These are phyloP conservation scores for Acephala macrosclerotiorum DNA, from an alignment of 2,329 filamentous ascomycete genomes.

Conservation along the genomic window DNA sequence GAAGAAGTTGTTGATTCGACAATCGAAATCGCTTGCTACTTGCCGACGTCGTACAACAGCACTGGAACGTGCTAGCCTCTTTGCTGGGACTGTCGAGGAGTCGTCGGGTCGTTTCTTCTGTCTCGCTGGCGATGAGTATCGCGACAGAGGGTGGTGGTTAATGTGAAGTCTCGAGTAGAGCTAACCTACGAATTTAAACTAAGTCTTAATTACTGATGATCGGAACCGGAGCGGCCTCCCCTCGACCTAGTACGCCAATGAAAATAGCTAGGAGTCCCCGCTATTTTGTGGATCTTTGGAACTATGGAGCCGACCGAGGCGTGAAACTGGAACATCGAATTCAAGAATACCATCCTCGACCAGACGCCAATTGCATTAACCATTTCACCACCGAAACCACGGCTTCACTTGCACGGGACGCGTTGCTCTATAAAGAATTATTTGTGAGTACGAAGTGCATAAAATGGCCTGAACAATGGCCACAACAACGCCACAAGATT, in stretches of 20 bases:
- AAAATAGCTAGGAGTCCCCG: not conserved
- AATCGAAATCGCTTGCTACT: conserved; percentile 14
- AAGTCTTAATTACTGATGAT: not conserved
- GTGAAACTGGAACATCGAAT: conserved; percentile 6
- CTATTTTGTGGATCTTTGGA: not conserved
- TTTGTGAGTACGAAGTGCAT: not conserved
- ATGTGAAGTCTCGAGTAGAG: no score
- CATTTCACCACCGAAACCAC: not conserved
- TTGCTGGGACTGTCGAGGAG: not conserved
- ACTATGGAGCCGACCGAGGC: conserved; percentile 1
- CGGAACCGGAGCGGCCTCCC: not conserved
- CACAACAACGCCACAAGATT: conserved; percentile 5
- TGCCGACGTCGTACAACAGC: conserved; percentile 12
- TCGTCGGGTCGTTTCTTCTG: not conserved
- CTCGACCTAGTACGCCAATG: not conserved
- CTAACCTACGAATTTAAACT: not conserved
- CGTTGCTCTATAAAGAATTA: not conserved
- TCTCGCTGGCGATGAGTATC: not conserved
- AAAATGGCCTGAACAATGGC: not conserved
- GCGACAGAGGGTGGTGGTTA: not conserved
- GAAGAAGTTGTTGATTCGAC: conserved; percentile 22
- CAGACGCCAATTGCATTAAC: not conserved
- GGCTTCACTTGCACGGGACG: not conserved
- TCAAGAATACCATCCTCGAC: not conserved
- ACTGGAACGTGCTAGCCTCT: not conserved